Base-by-base conservation (phyloP, 1,284 basidiomycete species). In the Butyriboletus appendiculatus region DNA sequence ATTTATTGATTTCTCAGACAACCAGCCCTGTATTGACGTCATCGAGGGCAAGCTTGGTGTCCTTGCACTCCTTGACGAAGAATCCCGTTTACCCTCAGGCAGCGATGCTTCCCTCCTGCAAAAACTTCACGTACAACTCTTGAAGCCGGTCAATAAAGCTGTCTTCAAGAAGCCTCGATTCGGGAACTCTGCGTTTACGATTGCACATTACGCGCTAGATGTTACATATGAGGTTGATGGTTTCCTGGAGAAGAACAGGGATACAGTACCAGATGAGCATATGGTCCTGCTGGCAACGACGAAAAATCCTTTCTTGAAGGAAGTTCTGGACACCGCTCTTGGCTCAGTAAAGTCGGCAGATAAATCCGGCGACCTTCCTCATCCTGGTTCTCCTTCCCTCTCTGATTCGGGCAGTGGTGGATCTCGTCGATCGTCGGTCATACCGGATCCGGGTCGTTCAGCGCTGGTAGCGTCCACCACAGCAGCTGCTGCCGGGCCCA, bases 151-250 rank as follows among this genome's bases (percentile, higher is more conserved):
- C 65, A 90, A 90, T 75, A 92, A 92, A 69, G 82, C 83, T 35
- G 88, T 98, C 2, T 98, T 93, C 85, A 98, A 98, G 77, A 98
- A 98, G 74, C 96, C 97, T 40, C 85, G 97, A 28, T 99, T 99
- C 73, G 96, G 96, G 43, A 95, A 93, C 67, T 91, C 94, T 39
- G 89, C 96, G 0, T 99, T 99, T 75, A 99, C 96, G 1, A 96
- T 99, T 64, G 92, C 96, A 9, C 97, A 99, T 71, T 99, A 99
- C 71, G 97, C 97, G 8, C 80, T 96, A 63, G 96, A 99, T 71
- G 97, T 99, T 56, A 97, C 95, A 1, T 99, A 99, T 73, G 96
- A 98, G 68, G 94, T 91, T 8, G 96, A 98, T 59, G 96, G 97
- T 16, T 99, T 99, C 75, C 79, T 99, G 70, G 97, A 99, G 75